Evolutionary conservation across 805 yeast genomes (phyloP).

Genomic region (Pichia pseudocactophila): DNA sequence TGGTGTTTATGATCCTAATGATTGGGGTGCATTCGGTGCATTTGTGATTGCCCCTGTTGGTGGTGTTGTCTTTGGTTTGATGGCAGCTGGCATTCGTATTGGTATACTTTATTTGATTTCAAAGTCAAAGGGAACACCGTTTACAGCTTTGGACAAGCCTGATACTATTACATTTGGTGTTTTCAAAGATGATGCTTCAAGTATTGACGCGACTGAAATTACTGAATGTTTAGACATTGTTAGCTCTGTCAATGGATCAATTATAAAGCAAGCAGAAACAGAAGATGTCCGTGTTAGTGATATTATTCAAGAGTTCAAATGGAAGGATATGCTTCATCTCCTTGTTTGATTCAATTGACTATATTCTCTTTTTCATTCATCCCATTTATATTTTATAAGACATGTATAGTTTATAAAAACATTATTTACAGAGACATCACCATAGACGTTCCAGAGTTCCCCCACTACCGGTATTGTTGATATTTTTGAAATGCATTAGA

Average conservation of each 20-base stretch:
- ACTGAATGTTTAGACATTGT: slow-evolving; percentile 6
- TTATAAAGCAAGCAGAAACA: neutral
- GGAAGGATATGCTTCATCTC: slow-evolving; percentile 10
- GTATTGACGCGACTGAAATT: slow-evolving; percentile 9
- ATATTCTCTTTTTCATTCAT: neutral
- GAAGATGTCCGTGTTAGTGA: slow-evolving; percentile 9
- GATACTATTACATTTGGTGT: slow-evolving; percentile 12
- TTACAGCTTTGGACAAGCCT: slow-evolving; percentile 38
- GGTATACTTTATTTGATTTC: slow-evolving; percentile 25
- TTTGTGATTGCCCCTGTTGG: slow-evolving; percentile 87
- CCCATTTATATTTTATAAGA: neutral
- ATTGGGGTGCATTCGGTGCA: slow-evolving; percentile 95
- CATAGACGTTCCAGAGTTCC: slow-evolving; percentile 24
- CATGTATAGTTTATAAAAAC: too few relatives aligned
- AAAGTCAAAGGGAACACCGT: slow-evolving; percentile 30
- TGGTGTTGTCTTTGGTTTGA: slow-evolving; percentile 51
- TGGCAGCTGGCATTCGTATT: slow-evolving; percentile 43
- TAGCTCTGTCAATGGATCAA: too few relatives aligned
- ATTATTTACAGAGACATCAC: slow-evolving; percentile 8
- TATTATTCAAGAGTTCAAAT: slow-evolving; percentile 8
- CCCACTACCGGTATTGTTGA: slow-evolving; percentile 16
- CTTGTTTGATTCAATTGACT: slow-evolving; percentile 6
- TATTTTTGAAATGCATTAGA: slow-evolving; percentile 20
- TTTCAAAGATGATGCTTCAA: slow-evolving; percentile 10
- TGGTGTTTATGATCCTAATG: slow-evolving; percentile 67